Percentiles rank a stretch among this genome's conserved stretches.
phyloP scores from a whole-genome alignment of 1,284 basidiomycete genomes.

The Abortiporus biennis region DNA sequence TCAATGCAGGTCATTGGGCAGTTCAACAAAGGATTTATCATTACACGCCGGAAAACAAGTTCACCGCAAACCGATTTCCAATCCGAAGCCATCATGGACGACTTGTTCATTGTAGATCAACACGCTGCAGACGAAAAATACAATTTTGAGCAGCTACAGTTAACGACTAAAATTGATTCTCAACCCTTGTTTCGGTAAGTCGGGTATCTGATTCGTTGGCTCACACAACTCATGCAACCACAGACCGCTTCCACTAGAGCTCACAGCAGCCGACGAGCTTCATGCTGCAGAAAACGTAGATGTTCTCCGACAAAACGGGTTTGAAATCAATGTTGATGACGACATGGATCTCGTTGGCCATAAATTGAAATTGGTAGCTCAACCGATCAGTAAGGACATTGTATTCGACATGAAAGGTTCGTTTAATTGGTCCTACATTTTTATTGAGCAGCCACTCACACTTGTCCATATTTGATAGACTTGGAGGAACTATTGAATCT shows the following conservation, averaged over 20 bases:
- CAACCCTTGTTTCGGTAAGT: constrained; percentile 79
- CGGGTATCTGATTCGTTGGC: neutral
- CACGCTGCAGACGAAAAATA: constrained; percentile 95
- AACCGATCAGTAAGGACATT: constrained; percentile 89
- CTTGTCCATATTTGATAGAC: constrained; percentile 45
- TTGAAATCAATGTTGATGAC: constrained; percentile 63
- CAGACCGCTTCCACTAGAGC: constrained; percentile 75
- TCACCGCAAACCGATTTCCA: constrained; percentile 6
- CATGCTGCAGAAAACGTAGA: constrained; percentile 84
- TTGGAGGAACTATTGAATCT: constrained; percentile 92
- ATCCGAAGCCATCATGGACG: constrained; percentile 56
- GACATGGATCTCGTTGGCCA: constrained; percentile 42
- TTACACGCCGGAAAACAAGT: constrained; percentile 57
- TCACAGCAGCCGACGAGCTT: constrained; percentile 89
- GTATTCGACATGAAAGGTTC: constrained; percentile 70
- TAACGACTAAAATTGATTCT: constrained; percentile 81
- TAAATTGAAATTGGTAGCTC: constrained; percentile 70
- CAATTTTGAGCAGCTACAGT: constrained; percentile 94
- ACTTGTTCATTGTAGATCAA: constrained; percentile 92
- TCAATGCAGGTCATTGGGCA: constrained; percentile 88
- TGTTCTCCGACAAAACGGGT: constrained; percentile 82
- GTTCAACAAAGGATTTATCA: constrained; percentile 96
- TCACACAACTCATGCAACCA: constrained; percentile 3
- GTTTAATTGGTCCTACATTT: constrained; percentile 12
- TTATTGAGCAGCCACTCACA: constrained; percentile 17